These are phyloP conservation scores for Fragosphaeria purpurea DNA, from an alignment of 2,329 filamentous ascomycete species.

Conservation along the genomic window DNA sequence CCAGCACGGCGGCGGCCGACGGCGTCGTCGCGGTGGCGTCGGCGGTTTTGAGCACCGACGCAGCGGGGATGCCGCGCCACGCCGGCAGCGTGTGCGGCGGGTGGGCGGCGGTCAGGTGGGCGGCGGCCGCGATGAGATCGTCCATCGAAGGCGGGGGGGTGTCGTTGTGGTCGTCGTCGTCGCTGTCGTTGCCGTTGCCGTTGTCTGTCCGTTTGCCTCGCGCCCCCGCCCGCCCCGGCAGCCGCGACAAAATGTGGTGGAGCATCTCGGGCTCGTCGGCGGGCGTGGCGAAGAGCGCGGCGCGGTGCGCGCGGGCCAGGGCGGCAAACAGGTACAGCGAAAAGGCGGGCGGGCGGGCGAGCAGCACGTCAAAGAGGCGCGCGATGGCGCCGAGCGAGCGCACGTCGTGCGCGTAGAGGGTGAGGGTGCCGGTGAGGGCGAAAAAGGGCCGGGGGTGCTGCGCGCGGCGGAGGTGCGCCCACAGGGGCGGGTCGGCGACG, in stretches of 20 bases:
- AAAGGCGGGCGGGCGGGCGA: conserved; percentile 80
- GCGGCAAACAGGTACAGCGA: conserved; percentile 86
- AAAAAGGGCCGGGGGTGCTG: conserved; percentile 63
- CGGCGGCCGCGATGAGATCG: conserved; percentile 56
- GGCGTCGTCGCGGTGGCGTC: conserved; percentile 29
- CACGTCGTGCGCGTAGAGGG: conserved; percentile 94
- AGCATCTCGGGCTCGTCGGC: conserved; percentile 84
- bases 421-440: conserved; percentile 84
- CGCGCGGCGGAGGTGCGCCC: conserved; percentile 62
- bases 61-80: conserved; percentile 63
- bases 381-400: conserved; percentile 81
- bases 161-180: conserved; percentile 62
- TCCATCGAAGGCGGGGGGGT: conserved; percentile 65
- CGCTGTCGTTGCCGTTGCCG: not conserved
- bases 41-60: conserved; percentile 81
- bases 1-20: conserved; percentile 24
- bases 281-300: conserved; percentile 77
- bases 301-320: conserved; percentile 69
- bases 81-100: conserved; percentile 64
- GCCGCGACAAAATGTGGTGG: conserved; percentile 75
- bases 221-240: conserved; percentile 46
- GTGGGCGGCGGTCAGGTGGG: conserved; percentile 50
- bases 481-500: conserved; percentile 60
- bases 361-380: conserved; percentile 81
- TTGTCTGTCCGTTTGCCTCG: no score